Evolutionary conservation across 2,329 filamentous ascomycete species (phyloP), one percentile per base, ranked within the genome.

Genomic region (Epichloe festucae): DNA sequence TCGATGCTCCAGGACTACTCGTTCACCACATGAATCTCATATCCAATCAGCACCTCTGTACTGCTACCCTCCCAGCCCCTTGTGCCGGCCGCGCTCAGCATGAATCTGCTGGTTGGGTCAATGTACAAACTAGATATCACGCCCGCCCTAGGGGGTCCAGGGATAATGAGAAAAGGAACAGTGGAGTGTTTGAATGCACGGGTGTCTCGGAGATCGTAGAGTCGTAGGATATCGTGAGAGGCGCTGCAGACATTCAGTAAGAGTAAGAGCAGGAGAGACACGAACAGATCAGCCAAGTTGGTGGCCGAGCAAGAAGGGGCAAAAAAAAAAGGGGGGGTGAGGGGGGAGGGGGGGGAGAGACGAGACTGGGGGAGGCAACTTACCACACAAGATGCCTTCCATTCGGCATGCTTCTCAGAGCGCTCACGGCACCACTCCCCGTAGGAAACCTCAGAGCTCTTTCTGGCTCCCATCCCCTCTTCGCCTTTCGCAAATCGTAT

Each of bases 101-200:
- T 91, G 63, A 90, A 97, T 17, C 82, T 78, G 64, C 88, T 91
- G 0, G 88, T 87, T 4, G 87, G 87, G 65, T 98, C 93, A 46
- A 96, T 75, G 62, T 91, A 93, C 10, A 97, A 71, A 54, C 85
- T 82, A 0, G 85, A 88, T 42, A 96, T 91, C 42, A 95, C 88
- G 44, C 91, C 91, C 0, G 90, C 90, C 15, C 89, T 66, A 0
- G 81, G 81, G 0, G 81, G 93, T 0, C 93, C 93, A 0, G 93
- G 93, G 23, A 98, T 84, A 58, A 98, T 96, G n/a, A 95, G 77
- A 67, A 97, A 98, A 0, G 93, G 93, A 0, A 95, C 89, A 0
- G 85, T 83, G 0, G 87, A 87, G 63, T 89, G 85, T 61, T 84
- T 87, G 40, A 77, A 73, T 1, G 75, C 70, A 23, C 78, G 74